phyloP scores from a whole-genome alignment of 805 yeast species.

The Metschnikowia cerradonensis region DNA sequence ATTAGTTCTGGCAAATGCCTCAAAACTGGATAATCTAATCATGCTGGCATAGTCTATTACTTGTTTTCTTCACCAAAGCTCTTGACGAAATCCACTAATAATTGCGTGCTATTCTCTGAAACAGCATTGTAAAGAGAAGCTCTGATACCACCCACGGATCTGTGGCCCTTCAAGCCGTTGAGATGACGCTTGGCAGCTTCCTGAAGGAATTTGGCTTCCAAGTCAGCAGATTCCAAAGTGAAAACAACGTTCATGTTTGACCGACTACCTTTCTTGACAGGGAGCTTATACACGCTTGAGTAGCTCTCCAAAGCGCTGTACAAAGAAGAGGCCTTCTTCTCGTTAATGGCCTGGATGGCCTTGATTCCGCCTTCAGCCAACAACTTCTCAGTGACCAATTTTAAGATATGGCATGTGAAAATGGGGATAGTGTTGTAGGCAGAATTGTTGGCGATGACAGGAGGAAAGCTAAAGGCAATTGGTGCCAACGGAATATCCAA shows the following conservation, averaged over 20 bases:
- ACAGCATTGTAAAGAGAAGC: conserved; percentile 92
- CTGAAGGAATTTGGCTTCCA: conserved; percentile 66
- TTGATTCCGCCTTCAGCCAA: conserved; percentile 68
- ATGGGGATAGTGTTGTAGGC: conserved; percentile 96
- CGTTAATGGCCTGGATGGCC: conserved; percentile 54
- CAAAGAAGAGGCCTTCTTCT: conserved; percentile 56
- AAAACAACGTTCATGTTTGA: conserved; percentile 94
- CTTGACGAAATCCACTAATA: conserved; percentile 52
- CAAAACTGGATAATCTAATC: background rate
- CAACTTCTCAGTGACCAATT: conserved; percentile 67
- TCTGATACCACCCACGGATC: conserved; percentile 96
- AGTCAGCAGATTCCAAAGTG: conserved; percentile 59
- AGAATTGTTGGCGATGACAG: conserved; percentile 82
- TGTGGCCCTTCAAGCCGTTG: conserved; percentile 87
- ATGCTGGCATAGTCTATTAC: background rate
- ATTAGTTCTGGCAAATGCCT: background rate
- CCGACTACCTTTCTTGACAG: conserved; percentile 61
- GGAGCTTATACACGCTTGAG: conserved; percentile 60
- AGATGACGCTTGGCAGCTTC: conserved; percentile 59
- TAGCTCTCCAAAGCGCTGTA: conserved; percentile 64
- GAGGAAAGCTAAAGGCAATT: conserved; percentile 82
- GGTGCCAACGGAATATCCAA: conserved; percentile 78
- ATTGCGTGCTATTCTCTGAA: conserved; percentile 52
- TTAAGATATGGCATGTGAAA: conserved; percentile 82
- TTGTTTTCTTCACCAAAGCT: conserved; percentile 49